Conservation (phyloP, 208 protist species). For the Acanthamoeba polyphaga region DNA sequence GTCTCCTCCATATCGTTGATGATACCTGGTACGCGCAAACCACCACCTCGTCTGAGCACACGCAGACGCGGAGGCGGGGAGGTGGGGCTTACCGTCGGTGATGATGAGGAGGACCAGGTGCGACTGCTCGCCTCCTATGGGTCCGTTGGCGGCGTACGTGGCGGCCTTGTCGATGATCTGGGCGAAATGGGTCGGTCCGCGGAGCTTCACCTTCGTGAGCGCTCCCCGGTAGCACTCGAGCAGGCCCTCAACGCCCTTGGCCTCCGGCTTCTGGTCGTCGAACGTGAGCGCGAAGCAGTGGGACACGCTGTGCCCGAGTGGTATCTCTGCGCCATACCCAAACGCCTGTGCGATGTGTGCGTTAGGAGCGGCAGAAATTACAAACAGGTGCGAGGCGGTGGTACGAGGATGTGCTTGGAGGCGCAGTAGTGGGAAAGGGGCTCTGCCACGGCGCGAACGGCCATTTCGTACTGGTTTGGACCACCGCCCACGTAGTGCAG, state of each 20-base stretch:
- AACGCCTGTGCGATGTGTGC: background rate
- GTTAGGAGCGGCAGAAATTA: background rate
- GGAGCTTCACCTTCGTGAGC: constrained; percentile 84
- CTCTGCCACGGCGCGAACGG: constrained; percentile 74
- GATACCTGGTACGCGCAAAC: background rate
- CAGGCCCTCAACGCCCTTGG: constrained; percentile 88
- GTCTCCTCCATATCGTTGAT: constrained; percentile 61
- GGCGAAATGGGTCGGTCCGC: constrained; percentile 91
- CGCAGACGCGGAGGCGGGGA: too few relatives aligned
- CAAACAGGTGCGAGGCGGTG: background rate
- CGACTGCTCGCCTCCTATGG: background rate
- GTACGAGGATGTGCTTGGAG: constrained; percentile 19
- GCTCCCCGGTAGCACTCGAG: constrained; percentile 86
- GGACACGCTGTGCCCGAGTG: constrained; percentile 39
- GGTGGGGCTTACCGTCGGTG: background rate
- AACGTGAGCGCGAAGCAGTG: constrained; percentile 86
- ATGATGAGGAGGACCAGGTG: constrained; percentile 51
- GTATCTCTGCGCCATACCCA: constrained; percentile 81
- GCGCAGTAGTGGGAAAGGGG: constrained; percentile 45
- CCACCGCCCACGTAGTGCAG: constrained; percentile 14
- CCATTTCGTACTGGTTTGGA: constrained; percentile 76
- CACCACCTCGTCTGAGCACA: background rate
- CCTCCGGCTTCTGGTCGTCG: constrained; percentile 77
- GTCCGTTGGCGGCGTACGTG: constrained; percentile 27
- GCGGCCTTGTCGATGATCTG: constrained; percentile 39